Evolutionary conservation across 495 filamentous ascomycete genomes (phyloP), one percentile per base, ranked within the genome.

Genomic region (Penicillium ochrochloron): DNA sequence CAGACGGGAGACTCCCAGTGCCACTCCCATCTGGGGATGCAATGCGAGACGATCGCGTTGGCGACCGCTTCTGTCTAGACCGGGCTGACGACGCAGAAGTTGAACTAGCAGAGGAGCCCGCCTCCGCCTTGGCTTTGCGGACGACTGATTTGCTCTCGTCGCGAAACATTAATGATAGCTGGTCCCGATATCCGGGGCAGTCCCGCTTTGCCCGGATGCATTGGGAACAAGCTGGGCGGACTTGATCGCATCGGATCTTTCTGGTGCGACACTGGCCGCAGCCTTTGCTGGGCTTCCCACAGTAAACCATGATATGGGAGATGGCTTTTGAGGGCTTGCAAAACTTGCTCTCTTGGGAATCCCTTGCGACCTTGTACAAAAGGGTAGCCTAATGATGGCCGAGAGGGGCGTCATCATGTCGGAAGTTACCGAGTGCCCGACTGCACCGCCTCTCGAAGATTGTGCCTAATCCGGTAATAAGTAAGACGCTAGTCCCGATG

Each of bases 151-250:
- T 82, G 70, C 88, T 92, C 72, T 92, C 87, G 69, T 92, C 87
- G 31, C 89, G 86, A 72, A 92, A 92, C 81, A 90, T 86, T 46
- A 92, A 76, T 48, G 88, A 87, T 39, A 88, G 73, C 58, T 87
- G 82, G 59, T 91, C 88, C 59, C 89, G 82, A 69, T 92, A 92
- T 27, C 90, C 89, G 57, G 87, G 86, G 68, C 90, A 92, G 65
- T 76, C 75, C 68, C 87, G 82, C 63, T 85, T 83, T 52, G 88
- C 86, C 62, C 89, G 89, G 67, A 78, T 67, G 68, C 90, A 92
- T 70, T 92, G 89, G 42, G 87, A 85, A 65, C 90, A 92, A 44
- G 83, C 80, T 31, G 87, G 88, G 19, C 78, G 80, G 66, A 77
- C 82, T 65, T 89, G 86, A 70, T 92, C 90, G 74, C 90, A 91